These are phyloP conservation scores for Lodderomyces elongisporus DNA, from an alignment of 1,139 yeast species.

Conservation along the genomic window DNA sequence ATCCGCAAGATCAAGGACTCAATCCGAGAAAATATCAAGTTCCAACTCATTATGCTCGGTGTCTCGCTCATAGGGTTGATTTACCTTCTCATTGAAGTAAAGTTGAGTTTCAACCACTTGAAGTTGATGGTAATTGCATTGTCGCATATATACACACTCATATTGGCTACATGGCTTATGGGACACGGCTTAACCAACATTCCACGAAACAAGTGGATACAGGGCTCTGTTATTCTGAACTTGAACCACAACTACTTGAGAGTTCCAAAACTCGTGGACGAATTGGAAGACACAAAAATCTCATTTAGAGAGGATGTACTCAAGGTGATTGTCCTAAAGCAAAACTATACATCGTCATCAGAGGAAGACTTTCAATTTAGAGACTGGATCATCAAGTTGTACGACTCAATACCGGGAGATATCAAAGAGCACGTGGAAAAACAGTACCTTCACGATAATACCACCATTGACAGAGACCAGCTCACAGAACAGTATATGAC, in stretches of 20 bases:
- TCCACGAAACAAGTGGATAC: slow-evolving; percentile 56
- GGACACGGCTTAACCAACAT: slow-evolving; percentile 73
- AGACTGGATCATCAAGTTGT: slow-evolving; percentile 39
- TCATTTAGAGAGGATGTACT: slow-evolving; percentile 61
- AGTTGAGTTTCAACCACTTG: slow-evolving; percentile 52
- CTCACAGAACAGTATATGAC: slow-evolving; percentile 31
- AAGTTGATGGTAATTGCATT: slow-evolving; percentile 69
- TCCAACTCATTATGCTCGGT: slow-evolving; percentile 54
- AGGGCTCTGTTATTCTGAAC: slow-evolving; percentile 37
- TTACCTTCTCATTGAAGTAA: slow-evolving; percentile 58
- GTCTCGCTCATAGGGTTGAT: slow-evolving; percentile 52
- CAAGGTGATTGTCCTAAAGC: slow-evolving; percentile 48
- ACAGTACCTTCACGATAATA: slow-evolving; percentile 22
- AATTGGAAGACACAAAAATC: slow-evolving; percentile 59
- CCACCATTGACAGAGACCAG: slow-evolving; percentile 30
- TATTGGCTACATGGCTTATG: slow-evolving; percentile 77
- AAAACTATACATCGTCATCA: slow-evolving; percentile 29
- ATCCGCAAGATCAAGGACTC: slow-evolving; percentile 51
- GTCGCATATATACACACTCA: slow-evolving; percentile 74
- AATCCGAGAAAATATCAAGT: slow-evolving; percentile 49
- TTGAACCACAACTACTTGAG: slow-evolving; percentile 45
- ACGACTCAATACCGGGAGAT: slow-evolving; percentile 31
- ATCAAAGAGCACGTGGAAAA: slow-evolving; percentile 32
- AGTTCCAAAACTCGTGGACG: slow-evolving; percentile 57
- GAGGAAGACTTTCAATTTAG: slow-evolving; percentile 31